A percentile compares a stretch with the other conserved stretches of the same genome.
Evolutionary conservation across 2,329 filamentous ascomycete species (phyloP).

Genomic region (Colletotrichum sp.): DNA sequence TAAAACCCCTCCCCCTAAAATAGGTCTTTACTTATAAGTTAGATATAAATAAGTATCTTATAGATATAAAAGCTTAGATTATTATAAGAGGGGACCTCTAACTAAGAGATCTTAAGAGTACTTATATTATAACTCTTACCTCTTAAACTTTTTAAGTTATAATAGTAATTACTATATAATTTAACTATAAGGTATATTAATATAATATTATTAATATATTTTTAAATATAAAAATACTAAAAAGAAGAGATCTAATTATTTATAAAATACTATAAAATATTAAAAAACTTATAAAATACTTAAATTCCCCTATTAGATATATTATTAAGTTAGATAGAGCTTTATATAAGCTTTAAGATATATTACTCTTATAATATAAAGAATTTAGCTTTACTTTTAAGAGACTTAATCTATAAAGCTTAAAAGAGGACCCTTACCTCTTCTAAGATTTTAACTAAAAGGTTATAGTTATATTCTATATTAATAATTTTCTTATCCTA

Average conservation of each 20-base stretch:
- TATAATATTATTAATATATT: no score
- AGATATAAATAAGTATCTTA: not conserved
- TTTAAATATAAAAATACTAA: no score
- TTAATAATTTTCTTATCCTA: no score
- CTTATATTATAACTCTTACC: not conserved
- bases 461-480: no score
- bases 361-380: not conserved
- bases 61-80: not conserved
- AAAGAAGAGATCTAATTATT: no score
- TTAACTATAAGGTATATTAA: no score
- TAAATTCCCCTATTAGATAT: not conserved
- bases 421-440: accelerated
- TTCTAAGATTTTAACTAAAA: no score
- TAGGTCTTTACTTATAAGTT: not conserved
- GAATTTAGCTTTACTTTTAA: not conserved
- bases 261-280: not conserved
- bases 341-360: not conserved
- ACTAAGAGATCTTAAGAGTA: not conserved
- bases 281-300: not conserved
- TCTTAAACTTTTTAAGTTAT: not conserved
- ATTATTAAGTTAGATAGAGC: not conserved
- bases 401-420: no score
- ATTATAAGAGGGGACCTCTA: not conserved
- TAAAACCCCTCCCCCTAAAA: not conserved
- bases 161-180: not conserved